A percentile compares a stretch with the other conserved stretches of the same genome.
phyloP scores from a whole-genome alignment of 495 filamentous ascomycete genomes.

The Aspergillus panamensis region DNA sequence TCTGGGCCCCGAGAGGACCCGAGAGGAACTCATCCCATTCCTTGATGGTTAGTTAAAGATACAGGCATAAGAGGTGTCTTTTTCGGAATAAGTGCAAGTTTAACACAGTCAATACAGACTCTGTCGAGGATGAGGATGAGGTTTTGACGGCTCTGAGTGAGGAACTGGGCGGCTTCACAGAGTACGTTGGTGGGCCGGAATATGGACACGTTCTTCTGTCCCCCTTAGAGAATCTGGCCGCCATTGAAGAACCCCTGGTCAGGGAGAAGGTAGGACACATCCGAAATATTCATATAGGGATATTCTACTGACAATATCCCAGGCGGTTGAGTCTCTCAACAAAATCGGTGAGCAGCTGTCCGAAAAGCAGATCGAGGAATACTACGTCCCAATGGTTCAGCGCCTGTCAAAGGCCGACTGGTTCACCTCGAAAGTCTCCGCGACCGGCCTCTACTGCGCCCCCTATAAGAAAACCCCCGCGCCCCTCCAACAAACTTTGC shows the following conservation, averaged over 20 bases:
- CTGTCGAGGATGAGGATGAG: constrained; percentile 97
- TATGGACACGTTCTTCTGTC: constrained; percentile 95
- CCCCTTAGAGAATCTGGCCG: constrained; percentile 93
- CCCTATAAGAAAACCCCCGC: constrained; percentile 87
- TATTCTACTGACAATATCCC: constrained; percentile 20
- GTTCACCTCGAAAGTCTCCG: constrained; percentile 99
- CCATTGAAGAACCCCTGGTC: constrained; percentile 96
- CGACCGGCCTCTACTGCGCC: constrained; percentile 86
- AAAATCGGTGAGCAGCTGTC: constrained; percentile 94
- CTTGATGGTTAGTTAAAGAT: constrained; percentile 71
- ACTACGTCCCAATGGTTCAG: constrained; percentile 90
- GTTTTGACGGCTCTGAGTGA: constrained; percentile 95
- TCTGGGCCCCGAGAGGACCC: constrained; percentile 88
- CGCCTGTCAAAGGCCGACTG: constrained; percentile 98
- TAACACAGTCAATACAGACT: constrained; percentile 61
- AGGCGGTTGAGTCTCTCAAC: constrained; percentile 98
- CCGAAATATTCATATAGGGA: constrained; percentile 13
- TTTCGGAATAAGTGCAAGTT: constrained; percentile 14
- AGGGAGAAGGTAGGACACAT: constrained; percentile 74
- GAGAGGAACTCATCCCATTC: constrained; percentile 97
- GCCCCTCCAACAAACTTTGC: constrained; percentile 79
- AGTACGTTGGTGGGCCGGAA: constrained; percentile 93
- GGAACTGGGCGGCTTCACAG: constrained; percentile 91
- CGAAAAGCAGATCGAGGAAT: constrained; percentile 87
- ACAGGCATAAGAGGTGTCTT: constrained; percentile 8